Base-by-base conservation (phyloP, 345 rosid genomes). In the Erysimum cheiranthoides region DNA sequence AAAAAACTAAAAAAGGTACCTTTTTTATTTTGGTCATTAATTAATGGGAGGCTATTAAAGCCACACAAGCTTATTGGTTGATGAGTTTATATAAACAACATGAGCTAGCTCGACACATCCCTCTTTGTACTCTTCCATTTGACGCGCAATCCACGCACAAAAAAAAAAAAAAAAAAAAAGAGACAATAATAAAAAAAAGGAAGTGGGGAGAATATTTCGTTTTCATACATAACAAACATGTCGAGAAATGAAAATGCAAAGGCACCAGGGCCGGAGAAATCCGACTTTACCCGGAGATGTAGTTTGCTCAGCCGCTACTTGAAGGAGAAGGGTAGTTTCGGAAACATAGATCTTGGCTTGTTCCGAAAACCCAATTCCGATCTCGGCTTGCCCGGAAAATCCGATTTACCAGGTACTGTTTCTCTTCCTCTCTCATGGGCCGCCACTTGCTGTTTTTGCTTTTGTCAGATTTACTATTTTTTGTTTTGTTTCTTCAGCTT, bases 271-370 rank as follows among this genome's bases (percentile, higher is more conserved):
- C 50, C 62, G 75, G 92, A 85, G 78, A 85, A 71, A 66, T 74
- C 91, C 4, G 85, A 51, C 59, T 87, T 92, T 66, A 79, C 87
- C 21, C 68, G 58, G 76, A 66, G 77, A 72, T 78, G 81, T 78
- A 72, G 56, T 68, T 90, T 81, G 57, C 80, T 92, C 78, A 90
- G 93, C 80, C 89, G 84, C 62, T 86, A 83, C 76, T 78, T 88
- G 81, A 90, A 85, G 83, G 92, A 79, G 71, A 89, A 83, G 68
- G 82, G 88, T 45, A 86, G 72, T 59, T 70, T 80, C 45, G 89
- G 87, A 5, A 85, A 82, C 71, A 72, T 90, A 61, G 56, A 66
- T 40, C 72, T 77, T 43, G 85, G 73, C 3, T 66, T 82, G 14
- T 35, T 21, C 63, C 63, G 57, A 12, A 77, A 64, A 73, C 67